Evolutionary conservation across 1,139 yeast genomes (phyloP).

Genomic region (Sugiyamaella grinbergsii): DNA sequence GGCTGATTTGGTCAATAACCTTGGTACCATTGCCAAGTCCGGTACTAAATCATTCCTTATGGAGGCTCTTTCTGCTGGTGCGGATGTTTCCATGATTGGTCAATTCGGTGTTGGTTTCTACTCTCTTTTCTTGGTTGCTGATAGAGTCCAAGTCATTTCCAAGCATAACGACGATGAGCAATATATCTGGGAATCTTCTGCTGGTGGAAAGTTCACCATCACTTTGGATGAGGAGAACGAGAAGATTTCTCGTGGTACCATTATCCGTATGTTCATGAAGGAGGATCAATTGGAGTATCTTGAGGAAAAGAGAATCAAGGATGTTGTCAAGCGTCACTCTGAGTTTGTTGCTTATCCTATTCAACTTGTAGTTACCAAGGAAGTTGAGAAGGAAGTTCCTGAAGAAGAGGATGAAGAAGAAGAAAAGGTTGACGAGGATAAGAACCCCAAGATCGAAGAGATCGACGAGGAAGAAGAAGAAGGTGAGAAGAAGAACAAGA

Average conservation of each 20-base stretch:
- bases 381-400: constrained; percentile 94
- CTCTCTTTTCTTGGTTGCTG: constrained; percentile 99
- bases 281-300: constrained; percentile 98
- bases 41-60: constrained; percentile 96
- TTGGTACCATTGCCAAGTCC: constrained; percentile 99
- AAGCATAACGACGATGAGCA: constrained; percentile 99
- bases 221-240: constrained; percentile 84
- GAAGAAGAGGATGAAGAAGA: constrained; percentile 61
- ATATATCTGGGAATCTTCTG: constrained; percentile 99
- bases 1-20: constrained; percentile 97
- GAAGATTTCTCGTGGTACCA: constrained; percentile 91
- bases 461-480: constrained; percentile 70
- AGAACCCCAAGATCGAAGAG: constrained; percentile 67
- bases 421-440: constrained; percentile 59
- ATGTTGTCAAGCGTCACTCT: constrained; percentile 98
- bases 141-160: constrained; percentile 96
- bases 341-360: constrained; percentile 99
- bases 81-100: constrained; percentile 99
- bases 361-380: constrained; percentile 97
- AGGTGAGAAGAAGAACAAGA: constrained; percentile 60
- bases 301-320: constrained; percentile 99
- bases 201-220: constrained; percentile 99
- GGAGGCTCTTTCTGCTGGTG: constrained; percentile 99
- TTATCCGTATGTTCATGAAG: constrained; percentile 94
- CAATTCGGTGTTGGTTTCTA: constrained; percentile 99